Evolutionary conservation across 305 asterid species (phyloP), one percentile per base, ranked within the genome.

Genomic region (Fraxinus baroniana): DNA sequence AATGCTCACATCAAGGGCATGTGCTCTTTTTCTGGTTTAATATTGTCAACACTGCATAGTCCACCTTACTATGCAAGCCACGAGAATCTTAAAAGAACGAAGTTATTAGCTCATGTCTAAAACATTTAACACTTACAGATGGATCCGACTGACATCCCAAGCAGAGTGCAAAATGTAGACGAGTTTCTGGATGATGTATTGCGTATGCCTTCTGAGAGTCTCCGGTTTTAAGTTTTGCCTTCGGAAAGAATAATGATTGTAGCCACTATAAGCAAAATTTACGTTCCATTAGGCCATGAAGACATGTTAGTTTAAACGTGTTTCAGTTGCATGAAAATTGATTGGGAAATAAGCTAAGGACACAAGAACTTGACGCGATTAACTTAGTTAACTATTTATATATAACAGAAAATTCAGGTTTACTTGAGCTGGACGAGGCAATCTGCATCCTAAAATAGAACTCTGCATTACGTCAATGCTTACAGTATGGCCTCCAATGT

Each of bases 391-490:
- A 32, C 3, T 70, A 70, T 70, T 10, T 68, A 52, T 52, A n/a
- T 52, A 52, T 52, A 52, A 52, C 24, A 52, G 64, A 52, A 52
- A 17, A 52, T n/a, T 9, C 78, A 55, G 33, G 26, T 49, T 17
- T 89, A 96, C 99, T 88, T 91, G 97, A 73, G 92, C 89, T 32
- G 98, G 98, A 77, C 98, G 98, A 79, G 98, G 98, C 87, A 92
- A 79, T 24, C 94, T 92, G 77, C 98, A 93, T 70, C 89, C 86
- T 81, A 96, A 72, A 44, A 96, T 87, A 52, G 95, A 92, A 84
- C 88, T 91, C 74, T 94, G 98, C 76, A 96, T 93, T 71, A 90
- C 89, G 84, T 93, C 98, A 8, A 96, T 90, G 20, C 95, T 93
- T n/a, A 93, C 77, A 5, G 91, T 88, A 74, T 89, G 92, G 68